Evolutionary conservation across 345 rosid genomes (phyloP).

Genomic region (Laguncularia racemosa): DNA sequence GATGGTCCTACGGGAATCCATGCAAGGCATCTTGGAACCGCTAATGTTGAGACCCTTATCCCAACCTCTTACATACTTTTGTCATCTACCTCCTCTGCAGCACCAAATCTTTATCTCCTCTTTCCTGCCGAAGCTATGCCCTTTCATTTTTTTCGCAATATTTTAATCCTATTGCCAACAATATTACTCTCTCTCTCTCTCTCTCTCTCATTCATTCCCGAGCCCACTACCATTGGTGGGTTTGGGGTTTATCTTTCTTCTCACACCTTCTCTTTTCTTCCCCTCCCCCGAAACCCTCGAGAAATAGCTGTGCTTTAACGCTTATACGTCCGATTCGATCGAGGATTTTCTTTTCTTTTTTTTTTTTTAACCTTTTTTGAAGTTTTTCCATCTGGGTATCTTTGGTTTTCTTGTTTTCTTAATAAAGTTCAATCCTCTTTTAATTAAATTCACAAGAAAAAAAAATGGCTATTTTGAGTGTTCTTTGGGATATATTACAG

Average conservation of each 20-base stretch:
- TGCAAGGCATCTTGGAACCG: slow-evolving; percentile 30
- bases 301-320: slow-evolving; percentile 28
- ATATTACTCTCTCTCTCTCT: neutral
- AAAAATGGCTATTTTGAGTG: slow-evolving; percentile 42
- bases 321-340: slow-evolving; percentile 27
- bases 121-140: neutral
- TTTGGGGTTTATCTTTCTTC: slow-evolving; percentile 6
- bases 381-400: slow-evolving; percentile 14
- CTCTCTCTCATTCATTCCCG: neutral
- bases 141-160: neutral
- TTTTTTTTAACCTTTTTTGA: neutral
- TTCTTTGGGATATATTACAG: slow-evolving; percentile 40
- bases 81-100: slow-evolving; percentile 2
- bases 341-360: slow-evolving; percentile 28
- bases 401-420: neutral
- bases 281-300: slow-evolving; percentile 25
- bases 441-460: neutral
- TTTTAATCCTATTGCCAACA: neutral
- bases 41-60: slow-evolving; percentile 54
- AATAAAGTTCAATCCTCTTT: neutral
- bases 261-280: neutral
- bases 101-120: slow-evolving; percentile 9
- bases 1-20: slow-evolving; percentile 52
- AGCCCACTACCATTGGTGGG: neutral
- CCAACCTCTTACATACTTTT: slow-evolving; percentile 1